Percentiles rank a stretch among this genome's conserved stretches.
phyloP scores from a whole-genome alignment of 1,139 yeast species.

The Hanseniaspora sp. region DNA sequence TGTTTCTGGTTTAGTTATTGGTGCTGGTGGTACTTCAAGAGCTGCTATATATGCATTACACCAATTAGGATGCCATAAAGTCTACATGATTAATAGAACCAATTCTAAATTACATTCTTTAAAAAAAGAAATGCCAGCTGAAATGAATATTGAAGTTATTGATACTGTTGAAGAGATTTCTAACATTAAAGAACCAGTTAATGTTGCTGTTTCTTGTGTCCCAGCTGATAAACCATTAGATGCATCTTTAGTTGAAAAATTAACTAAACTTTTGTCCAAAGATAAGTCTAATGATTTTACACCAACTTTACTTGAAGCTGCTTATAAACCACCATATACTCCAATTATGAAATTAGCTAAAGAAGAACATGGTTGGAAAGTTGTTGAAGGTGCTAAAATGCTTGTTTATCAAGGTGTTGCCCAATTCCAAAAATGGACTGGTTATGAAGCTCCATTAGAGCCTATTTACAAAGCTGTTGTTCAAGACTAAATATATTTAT shows the following conservation, averaged over 20 bases:
- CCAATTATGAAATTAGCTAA: constrained; percentile 71
- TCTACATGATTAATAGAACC: constrained; percentile 78
- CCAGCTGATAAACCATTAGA: constrained; percentile 81
- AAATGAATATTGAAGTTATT: constrained; percentile 50
- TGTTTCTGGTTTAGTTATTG: constrained; percentile 59
- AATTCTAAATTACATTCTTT: constrained; percentile 50
- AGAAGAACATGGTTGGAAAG: constrained; percentile 52
- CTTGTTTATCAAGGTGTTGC: constrained; percentile 83
- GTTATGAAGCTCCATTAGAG: constrained; percentile 50
- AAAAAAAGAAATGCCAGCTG: constrained; percentile 48
- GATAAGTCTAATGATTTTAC: constrained; percentile 30
- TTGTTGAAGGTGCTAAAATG: constrained; percentile 83
- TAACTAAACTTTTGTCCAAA: constrained; percentile 40
- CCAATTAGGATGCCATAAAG: constrained; percentile 62
- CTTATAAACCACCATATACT: constrained; percentile 79
- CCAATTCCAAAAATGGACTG: constrained; percentile 75
- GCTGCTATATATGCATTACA: constrained; percentile 87
- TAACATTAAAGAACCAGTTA: constrained; percentile 33
- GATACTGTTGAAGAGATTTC: constrained; percentile 40
- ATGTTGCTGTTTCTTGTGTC: constrained; percentile 69
- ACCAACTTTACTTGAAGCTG: constrained; percentile 73
- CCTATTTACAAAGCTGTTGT: constrained; percentile 51
- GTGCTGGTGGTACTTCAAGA: constrained; percentile 96
- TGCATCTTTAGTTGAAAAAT: constrained; percentile 35
- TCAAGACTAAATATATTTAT: constrained; percentile 17